A percentile compares a stretch with the other conserved stretches of the same genome.
phyloP scores from a whole-genome alignment of 2,329 filamentous ascomycete genomes.

The Penicillium hesseltinei region DNA sequence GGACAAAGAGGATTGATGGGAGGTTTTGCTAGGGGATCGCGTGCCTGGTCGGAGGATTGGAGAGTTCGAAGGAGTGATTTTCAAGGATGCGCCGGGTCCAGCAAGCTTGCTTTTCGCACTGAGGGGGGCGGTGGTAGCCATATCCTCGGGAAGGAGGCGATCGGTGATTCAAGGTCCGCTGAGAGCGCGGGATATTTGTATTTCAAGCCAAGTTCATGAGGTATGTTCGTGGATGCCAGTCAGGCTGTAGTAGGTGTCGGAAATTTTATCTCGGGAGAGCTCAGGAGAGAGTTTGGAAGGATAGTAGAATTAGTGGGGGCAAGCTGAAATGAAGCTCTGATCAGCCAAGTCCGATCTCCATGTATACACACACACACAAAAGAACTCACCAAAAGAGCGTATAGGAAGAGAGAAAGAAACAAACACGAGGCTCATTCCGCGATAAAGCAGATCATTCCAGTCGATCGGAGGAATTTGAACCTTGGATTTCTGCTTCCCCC shows the following conservation, averaged over 20 bases:
- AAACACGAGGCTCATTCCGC: constrained; percentile 9
- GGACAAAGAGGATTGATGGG: constrained; percentile 56
- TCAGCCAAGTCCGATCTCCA: background rate
- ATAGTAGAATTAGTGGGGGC: constrained; percentile 8
- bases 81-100: constrained; percentile 48
- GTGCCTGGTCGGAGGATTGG: constrained; percentile 63
- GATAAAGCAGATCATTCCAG: constrained; percentile 13
- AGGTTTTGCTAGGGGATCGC: constrained; percentile 60
- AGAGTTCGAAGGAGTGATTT: constrained; percentile 74
- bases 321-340: constrained; percentile 12
- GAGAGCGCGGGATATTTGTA: constrained; percentile 25
- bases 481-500: background rate
- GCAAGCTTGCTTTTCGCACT: constrained; percentile 37
- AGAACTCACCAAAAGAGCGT: constrained; percentile 4
- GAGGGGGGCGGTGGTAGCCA: constrained; percentile 37
- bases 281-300: constrained; percentile 7
- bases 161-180: constrained; percentile 31
- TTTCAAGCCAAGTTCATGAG: constrained; percentile 33
- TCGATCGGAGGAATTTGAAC: constrained; percentile 10
- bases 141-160: constrained; percentile 27
- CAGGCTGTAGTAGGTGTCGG: background rate
- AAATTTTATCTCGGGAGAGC: background rate
- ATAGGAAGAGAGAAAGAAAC: constrained; percentile 5
- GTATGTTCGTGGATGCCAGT: background rate
- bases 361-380: background rate